Base-by-base conservation (phyloP, 257 asterid species). In the Solanum gracilifrons region DNA sequence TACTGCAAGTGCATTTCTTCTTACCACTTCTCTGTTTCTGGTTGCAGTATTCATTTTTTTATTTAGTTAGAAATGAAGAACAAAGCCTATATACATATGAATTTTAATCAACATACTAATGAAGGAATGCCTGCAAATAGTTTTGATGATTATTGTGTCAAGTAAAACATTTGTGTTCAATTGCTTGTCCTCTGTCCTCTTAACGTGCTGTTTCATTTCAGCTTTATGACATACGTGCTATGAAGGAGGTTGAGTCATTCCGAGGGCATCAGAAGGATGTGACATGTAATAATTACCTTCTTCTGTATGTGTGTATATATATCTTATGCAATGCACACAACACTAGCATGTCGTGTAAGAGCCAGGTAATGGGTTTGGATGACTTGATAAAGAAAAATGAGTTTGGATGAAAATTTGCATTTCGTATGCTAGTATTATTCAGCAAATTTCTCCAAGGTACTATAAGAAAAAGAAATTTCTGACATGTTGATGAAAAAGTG, bases 211-310 rank as follows among this genome's bases (percentile, higher is more conserved):
- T 80, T 62, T 86, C 85, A 84, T 88, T 87, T 46, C 95, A 96
- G 99, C 98, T 97, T 88, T 97, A 95, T 91, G 99, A 97, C 90
- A 95, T 97, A 92, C 95, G 99, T 92, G 95, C 98, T 36, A 97
- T 97, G 99, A 97, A 96, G 94, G 99, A 97, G 93, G 97, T 97
- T 69, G 96, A 96, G 89, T 94, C 99, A 83, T 97, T 97, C 87
- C 98, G 98, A 66, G 99, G 99, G 88, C 99, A 97, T 90, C 92
- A 90, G 87, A 97, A 96, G 93, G 99, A 97, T 88, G 98, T 97
- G 82, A 97, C 99, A 77, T 93, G 99, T 96, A 92, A 84, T 90
- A 86, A 51, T 73, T 72, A 73, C 85, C 69, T 48, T 80, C 62
- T 80, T 80, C 29, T 80, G 25, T 46, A 46, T 80, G 69, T 80